Conservation (phyloP, 805 yeast species). For the Nakazawaea sp. region DNA sequence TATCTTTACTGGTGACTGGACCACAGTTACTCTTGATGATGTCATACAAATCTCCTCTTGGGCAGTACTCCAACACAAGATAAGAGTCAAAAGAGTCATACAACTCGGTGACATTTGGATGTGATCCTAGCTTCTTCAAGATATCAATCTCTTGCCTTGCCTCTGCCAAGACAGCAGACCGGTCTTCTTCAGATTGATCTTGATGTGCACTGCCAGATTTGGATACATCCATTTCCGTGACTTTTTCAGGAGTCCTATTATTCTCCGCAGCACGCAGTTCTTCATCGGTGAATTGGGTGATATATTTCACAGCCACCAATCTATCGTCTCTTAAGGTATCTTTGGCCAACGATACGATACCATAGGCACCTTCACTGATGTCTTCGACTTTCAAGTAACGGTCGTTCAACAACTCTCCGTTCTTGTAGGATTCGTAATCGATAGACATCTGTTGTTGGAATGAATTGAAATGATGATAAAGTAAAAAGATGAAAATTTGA, state of each 20-base stretch:
- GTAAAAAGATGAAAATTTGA: not conserved
- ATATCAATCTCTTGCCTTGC: constrained; percentile 66
- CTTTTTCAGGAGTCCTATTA: constrained; percentile 6
- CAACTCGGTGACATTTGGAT: constrained; percentile 37
- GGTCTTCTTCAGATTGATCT: constrained; percentile 12
- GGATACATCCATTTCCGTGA: constrained; percentile 2
- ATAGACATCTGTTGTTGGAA: constrained; percentile 16
- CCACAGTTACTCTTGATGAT: constrained; percentile 62
- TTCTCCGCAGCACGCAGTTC: constrained; percentile 26
- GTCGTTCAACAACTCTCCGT: constrained; percentile 43
- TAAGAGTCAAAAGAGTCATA: constrained; percentile 46
- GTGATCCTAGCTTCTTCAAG: constrained; percentile 53
- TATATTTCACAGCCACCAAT: constrained; percentile 81
- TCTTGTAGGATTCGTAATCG: constrained; percentile 21
- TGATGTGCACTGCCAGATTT: constrained; percentile 11
- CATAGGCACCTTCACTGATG: constrained; percentile 90
- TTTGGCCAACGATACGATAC: constrained; percentile 81
- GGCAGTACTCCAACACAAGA: constrained; percentile 68
- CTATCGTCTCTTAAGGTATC: constrained; percentile 42
- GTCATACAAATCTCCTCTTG: constrained; percentile 83
- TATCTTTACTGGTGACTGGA: constrained; percentile 51
- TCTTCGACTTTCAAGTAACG: constrained; percentile 65
- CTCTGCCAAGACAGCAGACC: constrained; percentile 38
- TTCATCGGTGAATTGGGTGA: constrained; percentile 50
- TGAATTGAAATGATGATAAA: not conserved